Conservation (phyloP, 2,329 filamentous ascomycete genomes). For the Chaetomium strumarium region DNA sequence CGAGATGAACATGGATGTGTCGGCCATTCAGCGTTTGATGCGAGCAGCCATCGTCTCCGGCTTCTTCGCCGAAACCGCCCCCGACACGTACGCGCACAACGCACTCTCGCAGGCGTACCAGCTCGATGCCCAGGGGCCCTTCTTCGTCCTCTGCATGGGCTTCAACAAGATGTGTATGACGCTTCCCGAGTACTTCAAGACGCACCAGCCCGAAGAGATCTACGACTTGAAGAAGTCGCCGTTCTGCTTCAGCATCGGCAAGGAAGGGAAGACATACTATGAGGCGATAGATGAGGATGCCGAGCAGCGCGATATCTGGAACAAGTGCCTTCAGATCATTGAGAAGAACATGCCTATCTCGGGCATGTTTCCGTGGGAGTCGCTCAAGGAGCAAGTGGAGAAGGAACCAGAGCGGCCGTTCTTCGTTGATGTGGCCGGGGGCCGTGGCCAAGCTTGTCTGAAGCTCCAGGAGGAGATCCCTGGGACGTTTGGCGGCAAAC, state of each 20-base stretch:
- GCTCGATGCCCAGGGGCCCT: conserved; percentile 27
- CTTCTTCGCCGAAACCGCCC: conserved; percentile 27
- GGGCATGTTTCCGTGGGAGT: conserved; percentile 33
- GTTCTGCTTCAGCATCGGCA: conserved; percentile 17
- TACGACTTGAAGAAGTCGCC: conserved; percentile 31
- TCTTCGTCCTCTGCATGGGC: conserved; percentile 31
- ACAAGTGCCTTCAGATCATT: conserved; percentile 29
- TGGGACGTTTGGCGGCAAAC: conserved; percentile 24
- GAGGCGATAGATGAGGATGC: conserved; percentile 29
- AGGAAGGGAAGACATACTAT: conserved; percentile 28
- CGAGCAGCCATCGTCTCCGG: conserved; percentile 30
- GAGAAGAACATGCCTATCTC: conserved; percentile 31
- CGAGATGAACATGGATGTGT: conserved; percentile 27
- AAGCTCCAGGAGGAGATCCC: conserved; percentile 28
- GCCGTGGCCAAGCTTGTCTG: conserved; percentile 29
- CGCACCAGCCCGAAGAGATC: conserved; percentile 28
- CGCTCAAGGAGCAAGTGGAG: conserved; percentile 27
- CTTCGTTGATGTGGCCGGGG: conserved; percentile 30
- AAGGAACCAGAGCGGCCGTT: conserved; percentile 28
- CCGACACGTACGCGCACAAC: conserved; percentile 31
- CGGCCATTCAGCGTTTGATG: conserved; percentile 30
- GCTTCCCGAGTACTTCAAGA: conserved; percentile 30
- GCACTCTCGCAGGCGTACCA: conserved; percentile 27
- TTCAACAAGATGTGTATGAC: conserved; percentile 26
- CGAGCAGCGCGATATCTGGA: conserved; percentile 31